Percentiles rank a stretch among this genome's conserved stretches.
Evolutionary conservation across 495 filamentous ascomycete species (phyloP).

Genomic region (Lophium mytilinum): DNA sequence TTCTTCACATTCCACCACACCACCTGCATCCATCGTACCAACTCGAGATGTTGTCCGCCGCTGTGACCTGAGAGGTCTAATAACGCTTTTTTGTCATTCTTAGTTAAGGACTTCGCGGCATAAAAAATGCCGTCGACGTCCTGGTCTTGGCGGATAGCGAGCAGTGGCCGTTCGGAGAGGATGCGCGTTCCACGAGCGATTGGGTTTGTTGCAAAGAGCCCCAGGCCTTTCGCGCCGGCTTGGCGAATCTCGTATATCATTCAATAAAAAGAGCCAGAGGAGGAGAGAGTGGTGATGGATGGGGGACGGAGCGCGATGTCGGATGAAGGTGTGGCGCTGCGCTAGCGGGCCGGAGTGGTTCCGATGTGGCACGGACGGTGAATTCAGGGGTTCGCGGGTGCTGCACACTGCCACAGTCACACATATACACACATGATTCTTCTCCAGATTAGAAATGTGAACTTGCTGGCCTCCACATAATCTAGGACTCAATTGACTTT

Average conservation of each 20-base stretch:
- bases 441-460: no score
- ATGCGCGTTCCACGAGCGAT: neutral
- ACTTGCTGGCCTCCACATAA: no score
- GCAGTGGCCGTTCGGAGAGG: neutral
- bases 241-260: neutral
- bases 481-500: no score
- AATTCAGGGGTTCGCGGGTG: no score
- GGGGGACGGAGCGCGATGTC: no score
- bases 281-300: no score
- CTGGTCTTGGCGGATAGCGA: neutral
- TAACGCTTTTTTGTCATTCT: neutral
- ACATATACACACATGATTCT: no score
- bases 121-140: neutral
- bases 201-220: neutral
- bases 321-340: no score
- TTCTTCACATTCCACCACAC: neutral
- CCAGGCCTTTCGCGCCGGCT: neutral
- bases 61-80: neutral
- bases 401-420: no score
- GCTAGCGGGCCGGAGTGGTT: no score
- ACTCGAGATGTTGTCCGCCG: neutral
- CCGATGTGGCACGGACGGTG: no score
- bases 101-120: neutral
- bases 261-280: no score
- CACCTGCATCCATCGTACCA: neutral